These are phyloP conservation scores for Cucurbita ficifolia DNA, from an alignment of 306 rosid genomes.

Conservation along the genomic window DNA sequence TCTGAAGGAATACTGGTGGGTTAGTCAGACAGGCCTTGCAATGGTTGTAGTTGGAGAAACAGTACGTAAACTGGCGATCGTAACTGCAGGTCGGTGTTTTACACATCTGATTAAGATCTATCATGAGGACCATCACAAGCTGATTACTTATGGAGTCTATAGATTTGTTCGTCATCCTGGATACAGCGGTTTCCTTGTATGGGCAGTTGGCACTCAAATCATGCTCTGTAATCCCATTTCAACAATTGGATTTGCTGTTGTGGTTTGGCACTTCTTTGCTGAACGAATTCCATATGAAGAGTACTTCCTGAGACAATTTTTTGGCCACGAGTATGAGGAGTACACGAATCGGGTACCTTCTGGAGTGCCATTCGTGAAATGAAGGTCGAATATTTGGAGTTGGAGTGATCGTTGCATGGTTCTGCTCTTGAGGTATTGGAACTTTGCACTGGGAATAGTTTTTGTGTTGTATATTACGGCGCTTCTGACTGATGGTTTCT, in stretches of 20 bases:
- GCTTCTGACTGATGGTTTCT: neutral
- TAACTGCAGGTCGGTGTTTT: conserved; percentile 67
- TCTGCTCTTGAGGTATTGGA: neutral
- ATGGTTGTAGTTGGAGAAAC: conserved; percentile 60
- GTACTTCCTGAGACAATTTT: conserved; percentile 55
- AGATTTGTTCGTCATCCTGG: conserved; percentile 69
- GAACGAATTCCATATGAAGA: conserved; percentile 70
- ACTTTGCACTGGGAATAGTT: neutral
- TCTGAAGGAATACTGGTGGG: conserved; percentile 53
- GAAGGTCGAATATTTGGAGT: neutral
- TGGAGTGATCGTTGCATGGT: neutral
- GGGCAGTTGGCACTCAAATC: conserved; percentile 85
- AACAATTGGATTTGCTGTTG: conserved; percentile 37
- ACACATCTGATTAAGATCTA: conserved; percentile 56
- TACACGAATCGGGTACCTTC: conserved; percentile 48
- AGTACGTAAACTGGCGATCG: conserved; percentile 49
- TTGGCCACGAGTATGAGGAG: conserved; percentile 43
- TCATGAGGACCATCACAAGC: conserved; percentile 38
- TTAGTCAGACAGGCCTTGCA: conserved; percentile 49
- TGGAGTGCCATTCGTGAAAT: conserved; percentile 70
- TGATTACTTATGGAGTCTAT: conserved; percentile 67
- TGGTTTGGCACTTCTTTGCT: conserved; percentile 55
- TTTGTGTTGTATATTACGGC: neutral
- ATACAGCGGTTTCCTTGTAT: conserved; percentile 63
- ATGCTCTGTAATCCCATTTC: conserved; percentile 93